Evolutionary conservation across 371 early-diverging fungal genomes (phyloP), one percentile per base, ranked within the genome.

Genomic region (Apophysomyces variabilis): DNA sequence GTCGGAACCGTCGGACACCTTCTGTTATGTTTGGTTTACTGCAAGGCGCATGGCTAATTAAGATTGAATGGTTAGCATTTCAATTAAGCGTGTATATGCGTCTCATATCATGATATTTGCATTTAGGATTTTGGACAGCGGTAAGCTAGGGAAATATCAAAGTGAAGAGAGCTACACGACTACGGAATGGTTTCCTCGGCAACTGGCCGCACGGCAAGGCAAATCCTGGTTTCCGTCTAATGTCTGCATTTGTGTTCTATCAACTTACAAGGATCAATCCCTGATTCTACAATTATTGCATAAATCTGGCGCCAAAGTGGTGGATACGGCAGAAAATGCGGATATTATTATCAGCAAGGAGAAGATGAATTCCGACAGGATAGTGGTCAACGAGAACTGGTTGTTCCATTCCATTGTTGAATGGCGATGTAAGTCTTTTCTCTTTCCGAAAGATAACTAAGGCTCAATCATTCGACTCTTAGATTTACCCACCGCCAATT

Each of bases 391-490:
- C 13, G 67, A 63, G 43, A 62, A 67, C 35, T 67, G 67, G 67
- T 13, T 67, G 35, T 37, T 67, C 7, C 36, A 57, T 26, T 67
- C 62, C 56, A 67, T 63, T 43, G 58, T 58, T 38, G 59, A 54
- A 41, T 67, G 67, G 67, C 56, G 61, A 67, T 67, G 67, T 67
- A 67, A 67, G 67, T 58, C 5, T 7, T 7, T 58, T 54, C n/a
- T 9, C n/a, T 54, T 16, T 9, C 3, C 32, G 32, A n/a, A 38
- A 58, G 7, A 18, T 35, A 60, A 5, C 16, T 21, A 50, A 5
- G 18, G 32, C 8, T 7, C 21, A 26, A 59, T 43, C 12, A 60
- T 18, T 43, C 7, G 43, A 58, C 37, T 32, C n/a, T n/a, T 60
- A 60, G 60, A 60, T 43, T 21, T 60, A 7, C 26, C 60, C 38